A percentile compares a stretch with the other conserved stretches of the same genome.
Conservation (phyloP, 1,139 yeast genomes). For the Yamadazyma conglobata region DNA sequence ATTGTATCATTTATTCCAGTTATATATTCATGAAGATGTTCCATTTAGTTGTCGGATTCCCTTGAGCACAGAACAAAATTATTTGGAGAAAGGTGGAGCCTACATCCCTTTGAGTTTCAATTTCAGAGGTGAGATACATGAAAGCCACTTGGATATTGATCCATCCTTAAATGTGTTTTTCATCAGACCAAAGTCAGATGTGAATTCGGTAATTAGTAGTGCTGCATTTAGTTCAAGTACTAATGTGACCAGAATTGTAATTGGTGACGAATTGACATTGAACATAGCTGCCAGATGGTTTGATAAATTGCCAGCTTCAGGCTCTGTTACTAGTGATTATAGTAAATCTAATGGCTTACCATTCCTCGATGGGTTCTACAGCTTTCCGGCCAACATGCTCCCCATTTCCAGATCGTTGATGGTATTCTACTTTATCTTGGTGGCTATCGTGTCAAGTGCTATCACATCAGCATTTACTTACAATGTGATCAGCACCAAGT, state of each 20-base stretch:
- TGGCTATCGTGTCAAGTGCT: conserved; percentile 23
- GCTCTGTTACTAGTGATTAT: conserved; percentile 10
- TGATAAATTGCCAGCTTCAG: conserved; percentile 19
- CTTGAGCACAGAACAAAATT: conserved; percentile 39
- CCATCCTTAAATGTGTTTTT: conserved; percentile 54
- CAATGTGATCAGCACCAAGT: conserved; percentile 20
- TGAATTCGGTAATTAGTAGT: conserved; percentile 48
- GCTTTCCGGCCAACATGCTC: conserved; percentile 28
- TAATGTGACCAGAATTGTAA: conserved; percentile 57
- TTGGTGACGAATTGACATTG: conserved; percentile 61
- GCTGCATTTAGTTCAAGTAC: conserved; percentile 64
- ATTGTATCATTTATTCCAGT: conserved; percentile 66
- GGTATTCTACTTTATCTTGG: conserved; percentile 21
- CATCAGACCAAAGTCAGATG: conserved; percentile 32
- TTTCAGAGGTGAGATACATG: conserved; percentile 65
- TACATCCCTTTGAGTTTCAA: conserved; percentile 61
- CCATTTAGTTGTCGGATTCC: conserved; percentile 72
- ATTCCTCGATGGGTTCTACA: conserved; percentile 41
- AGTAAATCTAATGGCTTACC: conserved; percentile 26
- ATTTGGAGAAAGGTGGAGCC: conserved; percentile 48
- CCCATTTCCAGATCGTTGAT: conserved; percentile 27
- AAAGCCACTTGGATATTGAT: conserved; percentile 70
- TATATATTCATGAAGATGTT: conserved; percentile 72
- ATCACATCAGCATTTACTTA: conserved; percentile 25
- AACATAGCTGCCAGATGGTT: conserved; percentile 62